Evolutionary conservation across 2,329 filamentous ascomycete genomes (phyloP), one percentile per base, ranked within the genome.

Genomic region (Apiospora koreana): DNA sequence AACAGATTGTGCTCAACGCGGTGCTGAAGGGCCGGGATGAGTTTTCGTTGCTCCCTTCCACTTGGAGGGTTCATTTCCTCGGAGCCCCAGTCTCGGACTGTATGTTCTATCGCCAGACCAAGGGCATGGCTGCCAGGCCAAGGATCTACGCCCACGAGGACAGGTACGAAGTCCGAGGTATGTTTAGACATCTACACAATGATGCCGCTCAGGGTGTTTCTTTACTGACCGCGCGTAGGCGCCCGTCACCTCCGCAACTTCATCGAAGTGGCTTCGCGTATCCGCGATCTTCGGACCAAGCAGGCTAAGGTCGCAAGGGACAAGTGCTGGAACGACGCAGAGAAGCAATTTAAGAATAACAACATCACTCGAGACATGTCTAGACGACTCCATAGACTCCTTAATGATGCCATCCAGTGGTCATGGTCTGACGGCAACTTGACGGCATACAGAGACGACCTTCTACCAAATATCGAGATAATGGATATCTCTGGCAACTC

Each of bases 51-150:
- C 76, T 79, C 74, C 77, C 78, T 23, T 74, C 76, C 8, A 77
- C 75, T 45, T 80, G 78, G 78, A 73, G 69, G 71, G 75, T 78
- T 73, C 74, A 77, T 70, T 77, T 80, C 67, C 74, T 73, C 58
- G 78, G 78, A 23, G 75, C 77, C 46, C 78, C 78, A 50, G 70
- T 79, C 25, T 77, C 78, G 7, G 74, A 78, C 35, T 73, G 73
- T 23, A 72, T 80, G 28, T 80, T 77, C 70, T 80, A 79, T 64
- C 41, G 69, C 50, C 73, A 77, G 69, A 75, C 71, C 18, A 76
- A 76, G 65, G 38, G 69, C 9, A 72, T 66, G 45, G 76, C 74
- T 64, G 41, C 45, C 28, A 76, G 78, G 31, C 78, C 78, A 12
- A 75, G 76, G 68, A 79, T 80, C 69, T 79, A 79, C 67, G 74